Base-by-base conservation (phyloP, 257 asterid genomes). In the Penstemon newberryi region DNA sequence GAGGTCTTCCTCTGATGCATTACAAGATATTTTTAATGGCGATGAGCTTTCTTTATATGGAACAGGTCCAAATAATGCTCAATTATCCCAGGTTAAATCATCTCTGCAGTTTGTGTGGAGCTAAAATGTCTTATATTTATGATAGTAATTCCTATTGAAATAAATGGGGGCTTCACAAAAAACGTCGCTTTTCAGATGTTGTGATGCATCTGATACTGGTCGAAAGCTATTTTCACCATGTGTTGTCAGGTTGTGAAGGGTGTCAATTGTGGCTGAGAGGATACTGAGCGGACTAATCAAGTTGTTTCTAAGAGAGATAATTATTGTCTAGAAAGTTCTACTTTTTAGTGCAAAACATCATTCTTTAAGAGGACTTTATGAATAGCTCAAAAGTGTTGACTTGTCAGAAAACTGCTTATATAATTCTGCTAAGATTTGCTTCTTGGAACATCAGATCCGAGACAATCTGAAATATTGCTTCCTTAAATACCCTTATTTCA, bases 11-110 rank as follows among this genome's bases (percentile, higher is more conserved):
- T 88, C 95, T 68, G 99, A 93, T 79, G 86, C 89, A 18, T 75
- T 93, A 79, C 96, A 86, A 77, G 99, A 93, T 72, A 80, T 90
- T 75, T 79, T 79, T 75, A 78, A 80, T 57, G 89, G 87, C 33
- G 99, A 93, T 69, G 99, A 93, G 75, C 92, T 93, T 75, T 89
- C 97, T 70, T 83, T 90, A 55, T 90, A 81, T 78, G 88, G 92
- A 57, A 74, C 91, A 57, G 85, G 83, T 78, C 87, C 92, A 70
- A 89, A 78, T 76, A 90, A 78, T 84, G 87, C 97, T 58, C 88
- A 87, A 69, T 78, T 82, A 53, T 78, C 96, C 44, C 97, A 90
- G 95, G 97, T 93, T 65, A 77, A 73, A 73, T 72, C 42, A 76
- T 39, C 62, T 66, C 63, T 65, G 56, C 61, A 56, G 56, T 47